Conservation (phyloP, 108 stramenopile genomes). For the Cyclotella baltica region DNA sequence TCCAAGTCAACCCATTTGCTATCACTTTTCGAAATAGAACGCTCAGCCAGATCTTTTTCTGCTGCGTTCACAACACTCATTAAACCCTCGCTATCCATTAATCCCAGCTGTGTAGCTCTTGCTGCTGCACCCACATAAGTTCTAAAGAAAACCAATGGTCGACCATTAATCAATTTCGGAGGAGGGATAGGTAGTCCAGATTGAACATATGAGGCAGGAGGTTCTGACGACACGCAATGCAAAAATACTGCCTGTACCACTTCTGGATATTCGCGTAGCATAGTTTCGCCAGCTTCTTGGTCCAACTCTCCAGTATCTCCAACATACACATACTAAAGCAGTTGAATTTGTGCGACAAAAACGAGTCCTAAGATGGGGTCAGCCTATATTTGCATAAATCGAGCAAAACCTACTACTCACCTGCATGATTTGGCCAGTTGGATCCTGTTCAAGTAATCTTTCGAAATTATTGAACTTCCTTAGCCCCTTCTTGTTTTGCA, state of each 20-base stretch:
- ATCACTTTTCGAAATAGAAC: conserved; percentile 55
- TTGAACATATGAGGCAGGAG: conserved; percentile 44
- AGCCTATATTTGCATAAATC: not conserved
- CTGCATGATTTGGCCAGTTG: conserved; percentile 78
- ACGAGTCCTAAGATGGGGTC: not conserved
- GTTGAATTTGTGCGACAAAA: not conserved
- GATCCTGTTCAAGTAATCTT: conserved; percentile 84
- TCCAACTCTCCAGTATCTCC: conserved; percentile 97
- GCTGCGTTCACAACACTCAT: conserved; percentile 80
- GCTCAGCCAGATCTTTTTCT: conserved; percentile 43
- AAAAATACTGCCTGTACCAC: conserved; percentile 92
- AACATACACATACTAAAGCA: conserved; percentile 84
- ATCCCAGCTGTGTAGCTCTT: conserved; percentile 78
- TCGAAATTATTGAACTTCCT: conserved; percentile 93
- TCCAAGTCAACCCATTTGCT: conserved; percentile 82
- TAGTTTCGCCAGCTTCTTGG: conserved; percentile 91
- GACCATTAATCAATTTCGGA: conserved; percentile 85
- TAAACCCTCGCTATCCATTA: conserved; percentile 83
- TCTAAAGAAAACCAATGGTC: conserved; percentile 90
- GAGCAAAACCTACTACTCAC: conserved; percentile 14
- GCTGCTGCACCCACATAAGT: conserved; percentile 95
- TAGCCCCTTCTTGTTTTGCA: conserved; percentile 88
- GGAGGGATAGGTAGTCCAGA: conserved; percentile 57
- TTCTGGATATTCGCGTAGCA: conserved; percentile 91
- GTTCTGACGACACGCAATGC: conserved; percentile 78